phyloP scores from a whole-genome alignment of 106 monocot species.

The Vanilla planifolia region DNA sequence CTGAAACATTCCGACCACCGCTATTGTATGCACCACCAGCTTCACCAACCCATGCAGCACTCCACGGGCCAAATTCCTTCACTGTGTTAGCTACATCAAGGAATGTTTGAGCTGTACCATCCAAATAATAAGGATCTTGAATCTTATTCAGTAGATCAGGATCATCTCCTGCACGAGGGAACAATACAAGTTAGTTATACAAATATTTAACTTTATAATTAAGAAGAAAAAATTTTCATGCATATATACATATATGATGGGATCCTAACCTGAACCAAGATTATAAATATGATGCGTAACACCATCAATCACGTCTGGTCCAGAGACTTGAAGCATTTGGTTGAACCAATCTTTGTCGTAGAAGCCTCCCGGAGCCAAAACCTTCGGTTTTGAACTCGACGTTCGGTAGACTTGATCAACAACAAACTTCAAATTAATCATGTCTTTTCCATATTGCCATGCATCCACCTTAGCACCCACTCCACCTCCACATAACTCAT shows the following conservation, averaged over 20 bases:
- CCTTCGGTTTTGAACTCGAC: background rate
- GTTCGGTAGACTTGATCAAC: conserved; percentile 12
- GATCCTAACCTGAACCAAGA: conserved; percentile 28
- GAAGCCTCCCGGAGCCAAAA: conserved; percentile 50
- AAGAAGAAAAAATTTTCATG: too few relatives aligned
- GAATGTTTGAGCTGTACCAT: conserved; percentile 16
- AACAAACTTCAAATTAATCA: conserved; percentile 20
- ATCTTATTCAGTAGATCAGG: conserved; percentile 18
- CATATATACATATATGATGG: too few relatives aligned
- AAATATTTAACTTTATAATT: too few relatives aligned
- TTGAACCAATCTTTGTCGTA: conserved; percentile 32
- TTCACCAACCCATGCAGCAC: conserved; percentile 55
- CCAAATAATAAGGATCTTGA: conserved; percentile 22
- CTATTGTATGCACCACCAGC: conserved; percentile 61
- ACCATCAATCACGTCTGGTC: conserved; percentile 25
- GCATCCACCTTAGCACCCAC: conserved; percentile 18
- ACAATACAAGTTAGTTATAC: too few relatives aligned
- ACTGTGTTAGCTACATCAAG: conserved; percentile 16
- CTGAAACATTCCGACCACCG: conserved; percentile 32
- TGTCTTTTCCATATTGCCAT: conserved; percentile 33
- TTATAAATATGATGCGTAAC: conserved; percentile 55
- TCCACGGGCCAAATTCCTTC: conserved; percentile 28
- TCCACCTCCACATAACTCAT: conserved; percentile 40
- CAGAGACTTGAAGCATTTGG: conserved; percentile 23
- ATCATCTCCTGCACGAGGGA: conserved; percentile 8